Conservation (phyloP, 176 grass and related monocot species). For the Chloris gayana region DNA sequence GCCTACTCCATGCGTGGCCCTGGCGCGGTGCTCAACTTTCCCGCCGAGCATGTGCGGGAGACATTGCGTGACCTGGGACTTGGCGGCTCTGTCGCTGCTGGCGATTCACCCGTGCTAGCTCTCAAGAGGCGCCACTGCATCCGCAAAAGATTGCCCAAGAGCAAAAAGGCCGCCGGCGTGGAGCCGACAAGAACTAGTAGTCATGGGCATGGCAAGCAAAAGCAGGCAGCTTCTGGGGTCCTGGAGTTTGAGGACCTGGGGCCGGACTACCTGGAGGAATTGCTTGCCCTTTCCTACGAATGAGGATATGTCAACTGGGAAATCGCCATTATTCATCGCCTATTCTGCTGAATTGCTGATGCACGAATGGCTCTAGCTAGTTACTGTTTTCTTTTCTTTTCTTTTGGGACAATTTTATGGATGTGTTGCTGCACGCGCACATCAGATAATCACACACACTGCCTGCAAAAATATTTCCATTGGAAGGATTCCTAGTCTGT, state of each 20-base stretch:
- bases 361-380: neutral
- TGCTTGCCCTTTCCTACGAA: conserved; percentile 10
- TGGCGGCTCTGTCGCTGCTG: neutral
- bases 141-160: conserved; percentile 35
- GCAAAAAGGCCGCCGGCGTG: conserved; percentile 14
- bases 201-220: neutral
- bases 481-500: neutral
- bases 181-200: neutral
- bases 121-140: conserved; percentile 60
- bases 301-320: neutral
- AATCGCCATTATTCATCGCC: neutral
- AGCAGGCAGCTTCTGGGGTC: conserved; percentile 21
- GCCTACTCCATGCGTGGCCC: conserved; percentile 53
- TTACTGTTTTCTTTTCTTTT: neutral
- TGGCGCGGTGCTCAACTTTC: conserved; percentile 63
- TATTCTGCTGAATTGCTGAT: neutral
- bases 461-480: neutral
- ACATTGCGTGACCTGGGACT: conserved; percentile 42
- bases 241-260: conserved; percentile 58
- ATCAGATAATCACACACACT: neutral
- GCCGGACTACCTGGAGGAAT: conserved; percentile 58
- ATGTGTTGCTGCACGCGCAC: neutral
- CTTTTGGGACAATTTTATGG: neutral
- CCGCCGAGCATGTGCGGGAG: conserved; percentile 51
- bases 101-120: conserved; percentile 42